A percentile compares a stretch with the other conserved stretches of the same genome.
Evolutionary conservation across 164 flowering plant species (phyloP).

Genomic region (Aristolochia fimbriata): DNA sequence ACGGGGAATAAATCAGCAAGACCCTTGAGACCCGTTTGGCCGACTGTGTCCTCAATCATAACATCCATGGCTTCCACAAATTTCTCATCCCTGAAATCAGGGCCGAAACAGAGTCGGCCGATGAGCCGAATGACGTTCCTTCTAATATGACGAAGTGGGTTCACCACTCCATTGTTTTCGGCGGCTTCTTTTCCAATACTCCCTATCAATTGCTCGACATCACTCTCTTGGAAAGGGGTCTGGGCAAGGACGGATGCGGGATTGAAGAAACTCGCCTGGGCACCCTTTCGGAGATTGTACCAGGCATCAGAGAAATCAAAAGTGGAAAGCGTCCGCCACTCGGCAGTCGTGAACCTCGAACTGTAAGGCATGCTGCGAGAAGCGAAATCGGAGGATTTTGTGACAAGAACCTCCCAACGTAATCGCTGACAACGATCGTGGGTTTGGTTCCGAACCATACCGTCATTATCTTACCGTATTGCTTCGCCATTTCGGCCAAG

Average conservation of each 20-base stretch:
- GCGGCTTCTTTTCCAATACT: constrained; percentile 6
- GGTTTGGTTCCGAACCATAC: background rate
- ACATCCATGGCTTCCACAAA: too few species aligned
- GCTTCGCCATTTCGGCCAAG: too few species aligned
- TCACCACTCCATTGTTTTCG: constrained; percentile 3
- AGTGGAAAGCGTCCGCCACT: constrained; percentile 6
- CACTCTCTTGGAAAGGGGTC: constrained; percentile 5
- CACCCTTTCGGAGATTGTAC: constrained; percentile 9
- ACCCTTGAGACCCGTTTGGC: constrained; percentile 1
- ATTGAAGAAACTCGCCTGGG: constrained; percentile 4
- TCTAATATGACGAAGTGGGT: too few species aligned
- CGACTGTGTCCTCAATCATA: too few species aligned
- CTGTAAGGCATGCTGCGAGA: background rate
- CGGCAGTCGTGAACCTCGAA: constrained; percentile 1
- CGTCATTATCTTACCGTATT: background rate
- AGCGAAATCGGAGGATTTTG: background rate
- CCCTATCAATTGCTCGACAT: background rate
- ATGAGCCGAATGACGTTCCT: too few species aligned
- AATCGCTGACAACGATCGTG: constrained; percentile 9
- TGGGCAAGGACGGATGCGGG: constrained; percentile 6
- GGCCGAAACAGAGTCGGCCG: too few species aligned
- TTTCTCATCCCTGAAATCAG: too few species aligned
- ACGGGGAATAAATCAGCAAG: constrained; percentile 2
- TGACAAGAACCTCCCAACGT: constrained; percentile 10
- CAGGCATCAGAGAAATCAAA: constrained; percentile 6